These are phyloP conservation scores for Pseudocercospora cruenta DNA, from an alignment of 2,329 filamentous ascomycete genomes.

Conservation along the genomic window DNA sequence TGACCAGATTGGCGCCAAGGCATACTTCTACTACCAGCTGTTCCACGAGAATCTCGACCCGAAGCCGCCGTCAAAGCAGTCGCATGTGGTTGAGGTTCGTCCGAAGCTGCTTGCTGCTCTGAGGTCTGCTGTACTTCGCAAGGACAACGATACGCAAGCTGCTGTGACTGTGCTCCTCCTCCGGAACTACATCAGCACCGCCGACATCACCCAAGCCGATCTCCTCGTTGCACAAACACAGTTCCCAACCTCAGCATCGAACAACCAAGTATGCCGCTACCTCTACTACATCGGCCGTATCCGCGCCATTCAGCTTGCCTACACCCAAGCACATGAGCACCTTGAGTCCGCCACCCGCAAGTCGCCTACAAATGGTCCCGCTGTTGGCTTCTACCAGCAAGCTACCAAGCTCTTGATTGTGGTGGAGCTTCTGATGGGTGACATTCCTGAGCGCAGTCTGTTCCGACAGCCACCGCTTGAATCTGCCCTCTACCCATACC, in stretches of 20 bases:
- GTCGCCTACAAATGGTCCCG: slow-evolving; percentile 84
- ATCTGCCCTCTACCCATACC: slow-evolving; percentile 85
- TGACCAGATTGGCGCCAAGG: slow-evolving; percentile 89
- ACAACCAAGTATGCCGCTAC: slow-evolving; percentile 97
- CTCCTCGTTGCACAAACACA: slow-evolving; percentile 93
- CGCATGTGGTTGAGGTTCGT: slow-evolving; percentile 82
- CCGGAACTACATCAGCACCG: slow-evolving; percentile 93
- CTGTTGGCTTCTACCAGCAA: slow-evolving; percentile 92
- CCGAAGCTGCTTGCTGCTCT: slow-evolving; percentile 85
- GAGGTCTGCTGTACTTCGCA: slow-evolving; percentile 91
- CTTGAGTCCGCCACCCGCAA: slow-evolving; percentile 92
- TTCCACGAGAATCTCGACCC: slow-evolving; percentile 92
- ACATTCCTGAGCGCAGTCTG: slow-evolving; percentile 91
- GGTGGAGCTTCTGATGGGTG: slow-evolving; percentile 96
- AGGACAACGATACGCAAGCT: slow-evolving; percentile 96
- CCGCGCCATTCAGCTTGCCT: slow-evolving; percentile 91
- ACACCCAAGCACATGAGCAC: slow-evolving; percentile 95
- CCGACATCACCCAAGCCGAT: slow-evolving; percentile 95
- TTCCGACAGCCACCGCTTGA: slow-evolving; percentile 91
- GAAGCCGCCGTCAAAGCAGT: slow-evolving; percentile 84
- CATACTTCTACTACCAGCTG: slow-evolving; percentile 96
- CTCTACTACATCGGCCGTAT: slow-evolving; percentile 97
- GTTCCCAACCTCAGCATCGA: slow-evolving; percentile 90
- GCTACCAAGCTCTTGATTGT: slow-evolving; percentile 96
- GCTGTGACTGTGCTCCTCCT: slow-evolving; percentile 93